Evolutionary conservation across 1,139 yeast genomes (phyloP).

Genomic region (Yamadazyma sp.): DNA sequence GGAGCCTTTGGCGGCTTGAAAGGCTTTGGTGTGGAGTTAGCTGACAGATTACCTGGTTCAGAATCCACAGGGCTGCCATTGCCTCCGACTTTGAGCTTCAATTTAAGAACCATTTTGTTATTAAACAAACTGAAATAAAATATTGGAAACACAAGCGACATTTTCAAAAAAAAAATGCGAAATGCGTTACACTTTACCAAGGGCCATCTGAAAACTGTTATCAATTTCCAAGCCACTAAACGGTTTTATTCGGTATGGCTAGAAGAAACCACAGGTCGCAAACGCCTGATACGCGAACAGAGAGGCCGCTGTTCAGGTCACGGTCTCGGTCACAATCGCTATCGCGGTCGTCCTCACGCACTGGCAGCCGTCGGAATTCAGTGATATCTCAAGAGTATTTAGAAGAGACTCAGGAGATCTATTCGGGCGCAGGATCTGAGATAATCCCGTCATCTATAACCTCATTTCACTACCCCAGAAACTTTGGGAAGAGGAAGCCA

Average conservation of each 20-base stretch:
- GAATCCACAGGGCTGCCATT: conserved; percentile 4
- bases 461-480: conserved; percentile 77
- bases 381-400: conserved; percentile 40
- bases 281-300: not conserved
- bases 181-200: not conserved
- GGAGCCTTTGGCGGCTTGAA: conserved; percentile 2
- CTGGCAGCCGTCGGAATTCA: conserved; percentile 34
- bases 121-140: no score
- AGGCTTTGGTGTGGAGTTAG: not conserved
- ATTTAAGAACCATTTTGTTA: conserved; percentile 16
- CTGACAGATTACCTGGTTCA: conserved; percentile 7
- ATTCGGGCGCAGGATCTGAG: conserved; percentile 87
- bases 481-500: conserved; percentile 35
- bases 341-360: conserved; percentile 6
- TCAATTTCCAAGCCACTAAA: no score
- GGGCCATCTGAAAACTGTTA: no score
- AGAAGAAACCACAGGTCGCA: conserved; percentile 4
- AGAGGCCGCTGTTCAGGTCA: not conserved
- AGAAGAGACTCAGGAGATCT: conserved; percentile 67
- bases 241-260: conserved; percentile 6
- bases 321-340: conserved; percentile 7
- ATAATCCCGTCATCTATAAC: conserved; percentile 88
- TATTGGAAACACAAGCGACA: not conserved
- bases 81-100: conserved; percentile 26
- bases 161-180: not conserved